Conservation (phyloP, 176 grass and related monocot genomes). For the Eragrostis nindensis region DNA sequence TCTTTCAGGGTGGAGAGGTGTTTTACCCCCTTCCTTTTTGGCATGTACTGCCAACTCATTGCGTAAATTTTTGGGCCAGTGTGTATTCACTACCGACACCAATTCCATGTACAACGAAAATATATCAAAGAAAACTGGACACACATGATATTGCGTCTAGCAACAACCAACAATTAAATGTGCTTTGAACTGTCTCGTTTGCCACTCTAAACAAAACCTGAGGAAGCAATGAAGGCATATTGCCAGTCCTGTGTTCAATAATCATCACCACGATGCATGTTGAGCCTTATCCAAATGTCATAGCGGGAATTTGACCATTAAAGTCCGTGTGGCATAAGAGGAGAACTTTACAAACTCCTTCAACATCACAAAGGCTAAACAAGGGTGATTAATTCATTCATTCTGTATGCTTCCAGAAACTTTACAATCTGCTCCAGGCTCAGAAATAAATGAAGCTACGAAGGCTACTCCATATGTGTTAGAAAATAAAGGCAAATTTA, state of each 20-base stretch:
- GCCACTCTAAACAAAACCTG: constrained; percentile 13
- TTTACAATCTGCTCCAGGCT: constrained; percentile 24
- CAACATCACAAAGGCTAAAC: background rate
- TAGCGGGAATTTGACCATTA: background rate
- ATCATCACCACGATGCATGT: background rate
- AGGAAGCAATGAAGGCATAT: background rate
- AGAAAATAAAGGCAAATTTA: constrained; percentile 45
- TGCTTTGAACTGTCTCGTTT: constrained; percentile 43
- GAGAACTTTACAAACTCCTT: constrained; percentile 38
- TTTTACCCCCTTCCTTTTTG: background rate
- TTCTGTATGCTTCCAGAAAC: constrained; percentile 37
- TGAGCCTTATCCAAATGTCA: background rate
- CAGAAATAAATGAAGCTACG: background rate
- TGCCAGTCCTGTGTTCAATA: background rate
- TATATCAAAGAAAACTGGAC: background rate
- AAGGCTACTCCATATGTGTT: background rate
- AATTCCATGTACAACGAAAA: constrained; percentile 46
- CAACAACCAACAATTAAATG: too few species aligned
- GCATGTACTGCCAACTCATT: background rate
- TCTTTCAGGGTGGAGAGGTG: background rate
- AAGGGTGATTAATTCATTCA: constrained; percentile 8
- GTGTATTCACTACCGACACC: constrained; percentile 22
- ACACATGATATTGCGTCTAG: constrained; percentile 15
- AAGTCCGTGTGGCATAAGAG: background rate
- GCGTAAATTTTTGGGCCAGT: background rate